phyloP scores from a whole-genome alignment of 2,329 filamentous ascomycete genomes.

The Fusarium sp. region DNA sequence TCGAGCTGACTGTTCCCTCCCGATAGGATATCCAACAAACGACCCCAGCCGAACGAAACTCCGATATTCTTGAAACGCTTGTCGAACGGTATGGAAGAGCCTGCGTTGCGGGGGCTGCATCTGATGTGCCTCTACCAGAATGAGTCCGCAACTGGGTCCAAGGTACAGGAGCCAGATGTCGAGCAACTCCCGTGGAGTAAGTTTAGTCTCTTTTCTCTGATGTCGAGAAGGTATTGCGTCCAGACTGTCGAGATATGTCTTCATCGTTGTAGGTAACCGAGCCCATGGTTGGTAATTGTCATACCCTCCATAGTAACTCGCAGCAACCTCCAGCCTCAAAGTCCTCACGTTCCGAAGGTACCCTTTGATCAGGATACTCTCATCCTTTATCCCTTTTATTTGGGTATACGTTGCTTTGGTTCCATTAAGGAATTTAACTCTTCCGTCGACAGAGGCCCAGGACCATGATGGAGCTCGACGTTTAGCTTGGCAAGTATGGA shows the following conservation, averaged over 20 bases:
- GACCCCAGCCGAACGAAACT: not conserved
- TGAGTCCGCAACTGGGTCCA: not conserved
- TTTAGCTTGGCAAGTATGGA: not conserved
- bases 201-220: not conserved
- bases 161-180: constrained; percentile 2
- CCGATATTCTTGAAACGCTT: not conserved
- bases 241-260: not conserved
- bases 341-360: constrained; percentile 2
- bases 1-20: not conserved
- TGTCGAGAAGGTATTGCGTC: not conserved
- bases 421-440: not conserved
- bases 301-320: not conserved
- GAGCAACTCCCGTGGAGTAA: not conserved
- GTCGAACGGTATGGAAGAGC: not conserved
- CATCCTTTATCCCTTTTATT: not conserved
- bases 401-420: not conserved
- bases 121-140: not conserved
- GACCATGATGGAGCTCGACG: not conserved
- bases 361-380: not conserved
- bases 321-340: not conserved
- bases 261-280: not conserved
- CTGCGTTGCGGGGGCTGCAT: not conserved
- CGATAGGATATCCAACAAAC: constrained; percentile 3
- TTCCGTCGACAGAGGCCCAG: constrained; percentile 3
- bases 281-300: not conserved